A percentile compares a stretch with the other conserved stretches of the same genome.
Evolutionary conservation across 1,284 basidiomycete species (phyloP).

Genomic region (Sanghuangporus weigelae): DNA sequence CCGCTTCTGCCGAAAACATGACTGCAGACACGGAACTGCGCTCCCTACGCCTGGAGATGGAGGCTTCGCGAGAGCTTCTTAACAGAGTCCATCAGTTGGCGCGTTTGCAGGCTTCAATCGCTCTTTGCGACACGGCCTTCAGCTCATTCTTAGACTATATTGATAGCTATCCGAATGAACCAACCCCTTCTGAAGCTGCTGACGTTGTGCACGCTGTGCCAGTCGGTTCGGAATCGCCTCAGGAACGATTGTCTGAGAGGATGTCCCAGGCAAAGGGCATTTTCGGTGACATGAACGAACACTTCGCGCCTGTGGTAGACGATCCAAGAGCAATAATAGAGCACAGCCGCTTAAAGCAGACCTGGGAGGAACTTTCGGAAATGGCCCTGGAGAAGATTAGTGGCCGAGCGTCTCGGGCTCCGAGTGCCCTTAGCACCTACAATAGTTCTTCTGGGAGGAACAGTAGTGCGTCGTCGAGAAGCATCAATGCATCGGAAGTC

Average conservation of each 20-base stretch:
- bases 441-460: conserved; percentile 45
- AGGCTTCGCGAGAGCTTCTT: conserved; percentile 44
- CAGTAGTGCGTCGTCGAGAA: conserved; percentile 42
- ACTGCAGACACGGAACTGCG: conserved; percentile 50
- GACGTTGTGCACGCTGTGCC: background rate
- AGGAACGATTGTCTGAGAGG: conserved; percentile 59
- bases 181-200: background rate
- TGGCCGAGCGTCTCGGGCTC: conserved; percentile 57
- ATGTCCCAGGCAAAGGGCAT: conserved; percentile 53
- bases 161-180: conserved; percentile 59
- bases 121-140: conserved; percentile 62
- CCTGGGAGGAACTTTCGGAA: conserved; percentile 72
- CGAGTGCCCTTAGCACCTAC: conserved; percentile 42
- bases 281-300: conserved; percentile 41
- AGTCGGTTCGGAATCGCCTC: conserved; percentile 36
- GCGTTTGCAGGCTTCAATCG: conserved; percentile 42
- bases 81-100: conserved; percentile 48
- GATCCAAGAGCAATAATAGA: conserved; percentile 59
- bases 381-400: conserved; percentile 66
- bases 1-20: conserved; percentile 35
- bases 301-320: conserved; percentile 37
- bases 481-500: conserved; percentile 23
- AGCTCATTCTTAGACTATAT: conserved; percentile 80
- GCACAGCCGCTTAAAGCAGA: conserved; percentile 59
- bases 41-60: conserved; percentile 54